phyloP scores from a whole-genome alignment of 208 protist genomes.

The Acanthamoeba rhysodes region DNA sequence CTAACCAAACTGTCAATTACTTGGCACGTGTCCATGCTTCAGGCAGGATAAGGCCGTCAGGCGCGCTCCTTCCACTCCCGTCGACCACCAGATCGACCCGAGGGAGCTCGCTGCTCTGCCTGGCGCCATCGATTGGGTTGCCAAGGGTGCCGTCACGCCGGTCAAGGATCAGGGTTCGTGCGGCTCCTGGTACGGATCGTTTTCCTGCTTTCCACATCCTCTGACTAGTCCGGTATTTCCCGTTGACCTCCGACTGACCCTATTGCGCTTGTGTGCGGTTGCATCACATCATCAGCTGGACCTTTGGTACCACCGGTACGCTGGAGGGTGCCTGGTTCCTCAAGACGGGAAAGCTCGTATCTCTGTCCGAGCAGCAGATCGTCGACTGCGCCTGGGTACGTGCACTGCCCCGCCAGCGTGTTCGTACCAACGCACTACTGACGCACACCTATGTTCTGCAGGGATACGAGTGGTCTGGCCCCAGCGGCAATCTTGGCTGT shows the following conservation, averaged over 20 bases:
- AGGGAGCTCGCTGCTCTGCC: conserved; percentile 75
- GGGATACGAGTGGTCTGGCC: conserved; percentile 11
- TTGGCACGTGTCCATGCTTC: neutral
- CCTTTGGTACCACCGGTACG: conserved; percentile 96
- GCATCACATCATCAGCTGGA: conserved; percentile 90
- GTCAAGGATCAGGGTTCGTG: conserved; percentile 97
- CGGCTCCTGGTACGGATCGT: conserved; percentile 91
- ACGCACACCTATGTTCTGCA: neutral
- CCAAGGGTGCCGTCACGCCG: conserved; percentile 92
- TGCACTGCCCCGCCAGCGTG: neutral
- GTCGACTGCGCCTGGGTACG: conserved; percentile 53
- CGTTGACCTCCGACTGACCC: too few species aligned
- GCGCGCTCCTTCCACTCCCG: neutral
- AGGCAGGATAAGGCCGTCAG: neutral
- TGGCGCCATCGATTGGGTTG: conserved; percentile 91
- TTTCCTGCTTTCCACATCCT: neutral
- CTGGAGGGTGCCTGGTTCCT: conserved; percentile 92
- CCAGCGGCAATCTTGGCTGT: conserved; percentile 6
- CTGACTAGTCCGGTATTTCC: neutral
- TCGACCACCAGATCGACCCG: neutral
- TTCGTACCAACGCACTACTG: too few species aligned
- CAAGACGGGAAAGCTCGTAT: conserved; percentile 1
- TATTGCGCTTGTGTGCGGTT: neutral
- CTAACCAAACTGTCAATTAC: neutral
- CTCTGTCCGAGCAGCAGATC: conserved; percentile 77